Percentiles rank a stretch among this genome's conserved stretches.
These are phyloP conservation scores for Neurospora crassa DNA, from an alignment of 2,329 filamentous ascomycete genomes.

Conservation along the genomic window DNA sequence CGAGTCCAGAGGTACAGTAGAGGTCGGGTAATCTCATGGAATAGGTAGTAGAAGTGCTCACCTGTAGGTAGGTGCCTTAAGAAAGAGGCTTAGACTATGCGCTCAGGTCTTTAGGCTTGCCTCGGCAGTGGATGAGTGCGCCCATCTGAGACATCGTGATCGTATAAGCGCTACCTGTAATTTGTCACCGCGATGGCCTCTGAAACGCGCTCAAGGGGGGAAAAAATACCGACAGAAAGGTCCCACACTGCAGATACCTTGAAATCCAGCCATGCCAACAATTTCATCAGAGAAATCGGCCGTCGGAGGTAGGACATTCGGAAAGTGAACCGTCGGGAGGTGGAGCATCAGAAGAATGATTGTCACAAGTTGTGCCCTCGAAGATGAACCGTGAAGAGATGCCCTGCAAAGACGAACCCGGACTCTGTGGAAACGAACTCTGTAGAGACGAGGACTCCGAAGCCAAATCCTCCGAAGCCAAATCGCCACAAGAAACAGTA, in stretches of 20 bases:
- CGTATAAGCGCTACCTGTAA: too few species aligned
- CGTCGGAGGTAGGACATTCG: neutral
- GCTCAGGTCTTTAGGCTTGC: neutral
- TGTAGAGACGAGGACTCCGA: neutral
- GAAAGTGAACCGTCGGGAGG: neutral
- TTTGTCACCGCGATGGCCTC: neutral
- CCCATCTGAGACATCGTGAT: neutral
- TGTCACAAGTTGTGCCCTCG: neutral
- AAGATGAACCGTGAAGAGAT: neutral
- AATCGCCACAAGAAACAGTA: neutral
- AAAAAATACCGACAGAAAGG: neutral
- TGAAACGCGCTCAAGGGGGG: neutral
- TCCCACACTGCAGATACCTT: neutral
- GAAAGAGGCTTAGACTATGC: neutral
- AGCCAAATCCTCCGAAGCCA: rapidly evolving
- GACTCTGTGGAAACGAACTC: neutral
- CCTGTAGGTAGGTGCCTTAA: too few species aligned
- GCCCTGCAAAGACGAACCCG: neutral
- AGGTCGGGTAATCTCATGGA: neutral
- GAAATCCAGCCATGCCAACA: neutral
- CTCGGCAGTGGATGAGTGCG: neutral
- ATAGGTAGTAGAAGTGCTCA: neutral
- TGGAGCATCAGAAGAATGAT: neutral
- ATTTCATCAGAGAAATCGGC: neutral
- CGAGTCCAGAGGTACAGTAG: too few species aligned